Conservation (phyloP, 768 basidiomycete genomes). For the Filobasidium wieringae region DNA sequence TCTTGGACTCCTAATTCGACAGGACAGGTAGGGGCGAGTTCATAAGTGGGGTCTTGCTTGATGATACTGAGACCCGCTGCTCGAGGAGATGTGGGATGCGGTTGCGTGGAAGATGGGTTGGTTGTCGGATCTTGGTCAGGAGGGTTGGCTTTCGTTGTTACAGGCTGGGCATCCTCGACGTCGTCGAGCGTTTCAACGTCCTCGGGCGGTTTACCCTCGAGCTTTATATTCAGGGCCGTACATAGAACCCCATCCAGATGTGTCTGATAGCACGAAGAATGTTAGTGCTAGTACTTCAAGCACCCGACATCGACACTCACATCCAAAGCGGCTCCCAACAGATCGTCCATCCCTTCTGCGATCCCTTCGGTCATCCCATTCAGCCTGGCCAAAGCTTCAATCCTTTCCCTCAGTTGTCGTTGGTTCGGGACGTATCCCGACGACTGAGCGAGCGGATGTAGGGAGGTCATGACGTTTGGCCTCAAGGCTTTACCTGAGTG, state of each 20-base stretch:
- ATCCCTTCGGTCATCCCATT: slow-evolving; percentile 2
- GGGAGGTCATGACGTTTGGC: neutral
- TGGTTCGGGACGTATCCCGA: neutral
- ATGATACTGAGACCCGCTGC: neutral
- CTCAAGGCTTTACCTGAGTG: neutral
- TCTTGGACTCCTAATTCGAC: neutral
- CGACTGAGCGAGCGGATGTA: neutral
- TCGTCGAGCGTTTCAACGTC: neutral
- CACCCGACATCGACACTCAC: neutral
- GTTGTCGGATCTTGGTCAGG: too few relatives aligned
- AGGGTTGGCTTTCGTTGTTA: neutral
- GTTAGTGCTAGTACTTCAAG: neutral
- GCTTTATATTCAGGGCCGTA: neutral
- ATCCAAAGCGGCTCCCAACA: neutral
- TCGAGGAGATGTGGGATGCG: neutral
- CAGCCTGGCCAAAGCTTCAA: neutral
- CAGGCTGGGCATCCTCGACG: neutral
- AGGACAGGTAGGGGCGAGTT: neutral
- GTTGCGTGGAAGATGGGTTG: neutral
- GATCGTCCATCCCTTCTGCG: neutral
- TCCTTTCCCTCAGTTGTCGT: neutral
- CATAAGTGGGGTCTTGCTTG: neutral
- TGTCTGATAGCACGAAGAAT: neutral
- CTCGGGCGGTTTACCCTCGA: neutral
- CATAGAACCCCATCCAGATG: slow-evolving; percentile 3